A percentile compares a stretch with the other conserved stretches of the same genome.
phyloP scores from a whole-genome alignment of 2,329 filamentous ascomycete species.

The Arthrinium puccinioides region DNA sequence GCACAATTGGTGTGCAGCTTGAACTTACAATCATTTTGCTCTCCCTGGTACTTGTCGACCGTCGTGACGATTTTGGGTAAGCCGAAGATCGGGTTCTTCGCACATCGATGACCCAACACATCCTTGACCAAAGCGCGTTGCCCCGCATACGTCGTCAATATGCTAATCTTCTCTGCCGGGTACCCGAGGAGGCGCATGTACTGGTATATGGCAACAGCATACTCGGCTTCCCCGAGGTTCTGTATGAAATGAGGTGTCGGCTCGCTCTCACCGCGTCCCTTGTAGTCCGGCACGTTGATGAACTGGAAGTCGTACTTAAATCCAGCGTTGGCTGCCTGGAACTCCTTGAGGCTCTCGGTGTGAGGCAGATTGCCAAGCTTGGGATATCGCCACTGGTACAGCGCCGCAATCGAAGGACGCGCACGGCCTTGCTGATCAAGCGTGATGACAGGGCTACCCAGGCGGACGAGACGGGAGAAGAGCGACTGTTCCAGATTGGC shows the following conservation, averaged over 20 bases:
- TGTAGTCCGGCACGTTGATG: conserved; percentile 91
- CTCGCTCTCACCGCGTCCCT: conserved; percentile 79
- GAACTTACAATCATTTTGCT: conserved; percentile 93
- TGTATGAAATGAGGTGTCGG: conserved; percentile 93
- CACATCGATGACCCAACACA: conserved; percentile 77
- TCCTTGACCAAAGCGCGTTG: conserved; percentile 84
- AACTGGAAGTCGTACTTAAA: conserved; percentile 96
- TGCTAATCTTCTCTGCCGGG: conserved; percentile 73
- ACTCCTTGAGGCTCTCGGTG: conserved; percentile 63
- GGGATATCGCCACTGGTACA: conserved; percentile 92
- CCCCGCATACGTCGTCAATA: conserved; percentile 89
- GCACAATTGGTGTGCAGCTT: too few relatives aligned
- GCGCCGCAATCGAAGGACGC: conserved; percentile 74
- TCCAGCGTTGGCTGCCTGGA: conserved; percentile 76
- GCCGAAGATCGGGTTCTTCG: conserved; percentile 76
- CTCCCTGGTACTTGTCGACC: conserved; percentile 97
- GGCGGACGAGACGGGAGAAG: conserved; percentile 81
- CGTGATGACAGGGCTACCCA: conserved; percentile 85
- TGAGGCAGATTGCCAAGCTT: conserved; percentile 71
- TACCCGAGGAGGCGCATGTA: conserved; percentile 97
- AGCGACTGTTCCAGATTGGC: conserved; percentile 94
- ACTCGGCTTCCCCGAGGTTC: conserved; percentile 94
- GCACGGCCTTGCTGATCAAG: conserved; percentile 93
- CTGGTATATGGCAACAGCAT: conserved; percentile 89
- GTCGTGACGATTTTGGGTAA: conserved; percentile 86